Evolutionary conservation across 169 alveolate species (phyloP), one percentile per base, ranked within the genome.

Genomic region (Prorocentrum cordatum): DNA sequence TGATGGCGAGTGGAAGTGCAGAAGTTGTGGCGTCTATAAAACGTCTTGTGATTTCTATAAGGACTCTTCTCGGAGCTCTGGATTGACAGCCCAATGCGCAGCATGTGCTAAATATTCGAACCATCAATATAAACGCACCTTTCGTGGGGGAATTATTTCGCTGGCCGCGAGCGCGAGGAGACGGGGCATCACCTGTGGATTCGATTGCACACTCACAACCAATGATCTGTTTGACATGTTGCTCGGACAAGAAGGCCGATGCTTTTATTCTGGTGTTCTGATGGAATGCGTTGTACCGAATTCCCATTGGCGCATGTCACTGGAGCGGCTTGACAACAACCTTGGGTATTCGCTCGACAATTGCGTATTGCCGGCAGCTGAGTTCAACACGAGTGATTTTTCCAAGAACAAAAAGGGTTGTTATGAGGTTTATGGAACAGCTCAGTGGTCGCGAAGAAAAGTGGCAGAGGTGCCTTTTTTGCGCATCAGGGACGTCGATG

Each of bases 391-490:
- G 27, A 1, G 64, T 12, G 82, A 70, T 39, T 62, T 12, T 0
- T 38, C 42, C 36, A 59, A 62, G 29, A 70, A 70, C 33, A 24
- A 4, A 1, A 27, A 32, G 33, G 31, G 24, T 16, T 0, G 27
- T n/a, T n/a, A n/a, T 9, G 39, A 70, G 20, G 62, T 70, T 26
- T 36, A 9, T 6, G 82, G 82, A 27, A 70, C 64, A 12, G 62
- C 64, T 9, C 82, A 70, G 82, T 70, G 82, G 82, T 70, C 82
- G 5, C 64, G 82, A n/a, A n/a, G n/a, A n/a, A n/a, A n/a, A n/a
- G n/a, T n/a, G n/a, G n/a, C n/a, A n/a, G n/a, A n/a, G n/a, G n/a
- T n/a, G n/a, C n/a, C n/a, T n/a, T n/a, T n/a, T n/a, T n/a, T n/a
- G n/a, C n/a, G n/a, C n/a, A n/a, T n/a, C n/a, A n/a, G n/a, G n/a